Evolutionary conservation across 345 rosid species (phyloP).

Genomic region (Citrus maxima): DNA sequence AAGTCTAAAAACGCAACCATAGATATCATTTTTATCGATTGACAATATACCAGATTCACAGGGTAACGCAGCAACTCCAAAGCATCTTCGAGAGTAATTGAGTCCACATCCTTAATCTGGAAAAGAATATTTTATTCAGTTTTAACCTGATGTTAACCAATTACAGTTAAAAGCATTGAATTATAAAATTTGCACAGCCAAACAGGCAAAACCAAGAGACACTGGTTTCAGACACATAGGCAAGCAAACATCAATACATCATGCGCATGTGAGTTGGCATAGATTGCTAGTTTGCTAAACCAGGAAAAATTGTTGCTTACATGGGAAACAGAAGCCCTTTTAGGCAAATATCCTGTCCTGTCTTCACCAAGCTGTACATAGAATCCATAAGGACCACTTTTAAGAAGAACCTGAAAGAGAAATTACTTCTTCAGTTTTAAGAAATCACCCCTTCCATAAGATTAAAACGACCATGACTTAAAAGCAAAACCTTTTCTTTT

Average conservation of each 20-base stretch:
- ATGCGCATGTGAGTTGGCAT: not conserved
- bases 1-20: not conserved
- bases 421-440: constrained; percentile 3
- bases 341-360: constrained; percentile 63
- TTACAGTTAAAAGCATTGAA: not conserved
- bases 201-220: not conserved
- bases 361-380: constrained; percentile 96
- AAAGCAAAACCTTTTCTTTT: constrained; percentile 68
- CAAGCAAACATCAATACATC: not conserved
- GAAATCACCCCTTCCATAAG: not conserved
- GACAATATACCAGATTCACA: constrained; percentile 60
- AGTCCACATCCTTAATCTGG: constrained; percentile 65
- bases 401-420: constrained; percentile 61
- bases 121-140: constrained; percentile 10
- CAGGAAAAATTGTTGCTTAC: constrained; percentile 29
- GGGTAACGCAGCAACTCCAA: constrained; percentile 76
- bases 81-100: constrained; percentile 74
- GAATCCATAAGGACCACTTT: constrained; percentile 90
- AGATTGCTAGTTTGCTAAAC: not conserved
- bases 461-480: constrained; percentile 12
- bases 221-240: not conserved
- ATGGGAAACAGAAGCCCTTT: constrained; percentile 75
- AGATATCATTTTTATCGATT: not conserved
- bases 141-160: not conserved
- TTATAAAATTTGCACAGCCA: not conserved